Conservation (phyloP, 805 yeast species). For the Ogataea methanolica region DNA sequence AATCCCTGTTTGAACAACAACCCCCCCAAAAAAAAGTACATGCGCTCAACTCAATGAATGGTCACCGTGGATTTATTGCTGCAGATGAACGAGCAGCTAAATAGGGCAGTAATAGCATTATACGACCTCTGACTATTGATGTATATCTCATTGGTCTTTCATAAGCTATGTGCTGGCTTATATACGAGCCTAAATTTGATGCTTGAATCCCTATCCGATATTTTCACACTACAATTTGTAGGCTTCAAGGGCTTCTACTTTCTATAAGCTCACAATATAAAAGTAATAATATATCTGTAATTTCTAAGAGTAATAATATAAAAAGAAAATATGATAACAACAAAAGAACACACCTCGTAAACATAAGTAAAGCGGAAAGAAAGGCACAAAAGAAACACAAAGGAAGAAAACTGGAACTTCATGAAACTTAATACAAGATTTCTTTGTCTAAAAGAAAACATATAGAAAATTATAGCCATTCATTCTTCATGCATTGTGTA, state of each 20-base stretch:
- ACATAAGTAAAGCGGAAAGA: constrained; percentile 1
- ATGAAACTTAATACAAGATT: background rate
- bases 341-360: constrained; percentile 7
- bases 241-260: background rate
- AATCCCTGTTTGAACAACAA: too few species aligned
- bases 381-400: background rate
- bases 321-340: constrained; percentile 12
- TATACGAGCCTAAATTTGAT: too few species aligned
- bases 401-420: background rate
- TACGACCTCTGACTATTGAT: too few species aligned
- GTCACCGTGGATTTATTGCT: too few species aligned
- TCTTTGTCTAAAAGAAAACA: too few species aligned
- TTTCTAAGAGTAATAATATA: constrained; percentile 1
- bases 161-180: too few species aligned
- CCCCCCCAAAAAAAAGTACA: too few species aligned
- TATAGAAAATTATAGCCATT: too few species aligned
- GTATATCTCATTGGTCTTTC: too few species aligned
- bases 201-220: too few species aligned
- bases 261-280: background rate
- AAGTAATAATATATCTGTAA: background rate
- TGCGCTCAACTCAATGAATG: too few species aligned
- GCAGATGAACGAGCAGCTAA: background rate
- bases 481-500: background rate
- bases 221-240: background rate
- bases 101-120: background rate